Conservation (phyloP, 129 eudicot genomes). For the Glebionis coronaria region DNA sequence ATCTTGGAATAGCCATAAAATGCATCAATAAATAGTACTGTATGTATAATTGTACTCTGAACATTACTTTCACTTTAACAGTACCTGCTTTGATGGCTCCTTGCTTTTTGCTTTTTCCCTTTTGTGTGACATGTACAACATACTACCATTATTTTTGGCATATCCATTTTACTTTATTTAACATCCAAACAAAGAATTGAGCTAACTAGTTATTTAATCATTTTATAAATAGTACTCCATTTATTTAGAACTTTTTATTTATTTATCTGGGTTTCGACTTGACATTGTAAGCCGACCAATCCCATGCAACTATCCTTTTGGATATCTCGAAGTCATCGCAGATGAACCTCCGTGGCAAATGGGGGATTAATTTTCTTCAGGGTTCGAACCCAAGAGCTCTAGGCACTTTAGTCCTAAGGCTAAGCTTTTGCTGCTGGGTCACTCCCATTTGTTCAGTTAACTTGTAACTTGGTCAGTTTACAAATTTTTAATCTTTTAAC, state of each 20-base stretch:
- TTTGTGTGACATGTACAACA: background rate
- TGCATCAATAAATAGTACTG: background rate
- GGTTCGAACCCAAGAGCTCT: no score
- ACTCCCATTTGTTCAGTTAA: background rate
- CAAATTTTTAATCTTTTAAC: background rate
- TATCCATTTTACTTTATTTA: background rate
- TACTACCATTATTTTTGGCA: background rate
- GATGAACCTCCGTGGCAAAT: no score
- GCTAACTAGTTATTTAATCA: background rate
- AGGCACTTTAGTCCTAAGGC: no score
- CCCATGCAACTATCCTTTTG: no score
- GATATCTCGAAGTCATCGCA: no score
- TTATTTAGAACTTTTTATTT: background rate
- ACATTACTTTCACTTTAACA: conserved; percentile 13
- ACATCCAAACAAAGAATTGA: background rate
- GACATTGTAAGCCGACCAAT: no score
- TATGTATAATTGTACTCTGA: conserved; percentile 7
- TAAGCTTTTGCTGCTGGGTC: no score
- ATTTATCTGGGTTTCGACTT: no score
- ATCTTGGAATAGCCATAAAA: background rate
- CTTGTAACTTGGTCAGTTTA: background rate
- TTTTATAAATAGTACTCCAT: no score
- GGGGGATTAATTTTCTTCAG: no score
- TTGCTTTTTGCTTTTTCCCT: conserved; percentile 5
- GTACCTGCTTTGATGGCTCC: conserved; percentile 13